Base-by-base conservation (phyloP, 495 filamentous ascomycete species). In the Clavariopsis aquatica region DNA sequence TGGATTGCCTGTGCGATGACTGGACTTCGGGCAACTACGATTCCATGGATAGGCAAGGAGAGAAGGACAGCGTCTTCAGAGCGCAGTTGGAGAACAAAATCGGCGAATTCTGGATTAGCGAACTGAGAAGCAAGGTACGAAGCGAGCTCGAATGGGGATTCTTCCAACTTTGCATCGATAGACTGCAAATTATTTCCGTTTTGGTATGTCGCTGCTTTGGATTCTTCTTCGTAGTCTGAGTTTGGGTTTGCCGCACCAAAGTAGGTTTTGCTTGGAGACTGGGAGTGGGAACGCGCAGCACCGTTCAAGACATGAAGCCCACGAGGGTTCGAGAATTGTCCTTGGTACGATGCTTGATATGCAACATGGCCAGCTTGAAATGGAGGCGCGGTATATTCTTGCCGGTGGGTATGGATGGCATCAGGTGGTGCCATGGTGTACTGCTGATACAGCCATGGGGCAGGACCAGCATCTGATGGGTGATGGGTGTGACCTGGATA, bases 1-100 rank as follows among this genome's bases (percentile, higher is more conserved):
- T 46, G 58, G 36, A 76, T 68, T 3, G 73, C 47, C 0, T 53
- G 26, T 7, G 66, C 57, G 5, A 77, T 69, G 19, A 29, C 66
- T 12, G 59, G 68, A 52, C 74, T 77, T 20, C 73, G 46, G 24
- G 68, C 61, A 17, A 76, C 59, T 7, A 77, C 56, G 26, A 76
- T 61, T 24, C 64, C 68, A 57, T 76, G 74, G 15, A 68, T 71
- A 46, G 69, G 71, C 62, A 70, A 64, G 23, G 62, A 56, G 17
- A 67, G 51, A 38, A 62, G 36, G 36, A 47, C 10, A 23, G 20
- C 31, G n/a, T 27, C 34, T 3, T 54, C 43, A n/a, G 71, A 43
- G 47, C 36, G 49, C 66, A 72, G 19, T 68, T 64, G 27, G 20
- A 77, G 57, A 24, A 72, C 57, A 54, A 65, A 74, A 52, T 77